Base-by-base conservation (phyloP, 1,284 basidiomycete genomes). In the Vanrija humicola region DNA sequence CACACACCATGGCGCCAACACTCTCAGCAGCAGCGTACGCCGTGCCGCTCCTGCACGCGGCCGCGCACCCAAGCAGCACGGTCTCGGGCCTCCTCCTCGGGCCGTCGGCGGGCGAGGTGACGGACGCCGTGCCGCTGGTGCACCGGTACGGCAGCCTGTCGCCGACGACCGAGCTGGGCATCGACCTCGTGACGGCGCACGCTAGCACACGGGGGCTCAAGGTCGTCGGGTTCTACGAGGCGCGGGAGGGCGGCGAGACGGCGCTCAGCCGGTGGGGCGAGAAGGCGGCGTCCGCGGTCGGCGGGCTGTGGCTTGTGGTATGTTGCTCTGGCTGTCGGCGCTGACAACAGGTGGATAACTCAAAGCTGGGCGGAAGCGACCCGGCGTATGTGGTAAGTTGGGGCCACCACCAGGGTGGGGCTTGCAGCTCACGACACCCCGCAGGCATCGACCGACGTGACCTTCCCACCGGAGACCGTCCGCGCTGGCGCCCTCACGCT, bases 41-140 rank as follows among this genome's bases (percentile, higher is more conserved):
- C 23, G 45, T 73, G 0, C 69, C 70, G 5, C 60, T 74, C n/a
- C 62, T 73, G 0, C 72, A 74, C 50, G 66, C 70, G 5, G 70
- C 70, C 10, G 53, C 66, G 26, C 69, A 76, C 61, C 74, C 75
- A 0, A 66, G 69, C 3, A 58, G 60, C 6, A 69, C 71, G 19
- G 64, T 74, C 42, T 55, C 66, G n/a, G 78, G 78, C n/a, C 59
- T 78, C 26, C 70, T 79, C 50, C 65, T 79, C 48, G 43, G 55
- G 23, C 34, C 48, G 0, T 15, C 40, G 39, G 29, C 50, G 16
- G 43, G 52, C 7, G 56, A 57, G 10, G 59, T 75, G 44, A 54
- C 57, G 10, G 65, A 74, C 42, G 71, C 70, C 14, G 53, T 78
- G 43, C 78, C 78, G 6, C 63, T 79, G 8, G 56, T 77, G 52